A percentile compares a stretch with the other conserved stretches of the same genome.
phyloP scores from a whole-genome alignment of 2,329 filamentous ascomycete genomes.

The Hypoxylon sp. region DNA sequence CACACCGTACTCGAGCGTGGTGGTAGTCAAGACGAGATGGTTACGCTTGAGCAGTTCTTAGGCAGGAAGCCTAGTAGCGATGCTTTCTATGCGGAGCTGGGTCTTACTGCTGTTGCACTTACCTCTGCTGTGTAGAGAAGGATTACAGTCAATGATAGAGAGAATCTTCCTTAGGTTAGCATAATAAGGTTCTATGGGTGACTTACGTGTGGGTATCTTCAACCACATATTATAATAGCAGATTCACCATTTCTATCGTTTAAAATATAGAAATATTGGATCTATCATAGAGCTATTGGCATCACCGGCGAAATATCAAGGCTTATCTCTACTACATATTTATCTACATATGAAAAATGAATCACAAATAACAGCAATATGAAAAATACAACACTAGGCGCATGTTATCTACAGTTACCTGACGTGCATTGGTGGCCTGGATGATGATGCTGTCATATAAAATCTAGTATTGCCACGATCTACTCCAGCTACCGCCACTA shows the following conservation, averaged over 20 bases:
- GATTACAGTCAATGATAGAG: neutral
- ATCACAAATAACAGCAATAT: too few relatives aligned
- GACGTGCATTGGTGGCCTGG: too few relatives aligned
- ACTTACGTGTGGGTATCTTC: neutral
- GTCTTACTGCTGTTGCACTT: conserved; percentile 57
- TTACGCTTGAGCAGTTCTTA: conserved; percentile 82
- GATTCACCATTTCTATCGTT: conserved; percentile 5
- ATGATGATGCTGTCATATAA: too few relatives aligned
- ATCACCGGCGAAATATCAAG: neutral
- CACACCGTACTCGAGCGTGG: conserved; percentile 84
- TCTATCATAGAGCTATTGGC: neutral
- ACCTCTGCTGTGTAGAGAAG: conserved; percentile 20
- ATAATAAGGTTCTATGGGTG: conserved; percentile 4
- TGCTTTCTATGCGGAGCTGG: conserved; percentile 85
- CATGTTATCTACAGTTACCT: too few relatives aligned
- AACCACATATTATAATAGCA: conserved; percentile 13
- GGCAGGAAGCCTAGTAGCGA: conserved; percentile 82
- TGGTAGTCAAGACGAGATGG: conserved; percentile 85
- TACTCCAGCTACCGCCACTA: too few relatives aligned
- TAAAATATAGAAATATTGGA: neutral
- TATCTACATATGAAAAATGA: neutral
- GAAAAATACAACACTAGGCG: neutral
- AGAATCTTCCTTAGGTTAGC: neutral
- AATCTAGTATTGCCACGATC: too few relatives aligned
- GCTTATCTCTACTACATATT: neutral